These are phyloP conservation scores for Elsinoe fawcettii DNA, from an alignment of 2,329 filamentous ascomycete species.

Conservation along the genomic window DNA sequence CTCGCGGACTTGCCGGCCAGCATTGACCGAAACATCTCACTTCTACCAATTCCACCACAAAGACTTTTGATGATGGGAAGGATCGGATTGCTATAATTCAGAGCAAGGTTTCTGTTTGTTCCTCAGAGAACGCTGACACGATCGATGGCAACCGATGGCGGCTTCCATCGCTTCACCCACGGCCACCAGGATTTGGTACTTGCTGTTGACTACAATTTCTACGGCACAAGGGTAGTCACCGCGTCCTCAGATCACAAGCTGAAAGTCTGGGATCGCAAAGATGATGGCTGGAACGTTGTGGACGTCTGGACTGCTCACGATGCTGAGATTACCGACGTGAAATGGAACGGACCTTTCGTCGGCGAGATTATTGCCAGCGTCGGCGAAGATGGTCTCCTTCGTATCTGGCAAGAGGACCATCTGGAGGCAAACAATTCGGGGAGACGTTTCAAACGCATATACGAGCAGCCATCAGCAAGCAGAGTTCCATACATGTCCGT, in stretches of 20 bases:
- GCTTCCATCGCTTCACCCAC: slow-evolving; percentile 56
- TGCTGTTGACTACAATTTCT: slow-evolving; percentile 82
- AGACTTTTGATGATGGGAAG: background rate
- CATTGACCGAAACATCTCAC: background rate
- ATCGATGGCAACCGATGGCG: slow-evolving; percentile 1
- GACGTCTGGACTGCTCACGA: slow-evolving; percentile 89
- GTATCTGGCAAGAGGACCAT: slow-evolving; percentile 87
- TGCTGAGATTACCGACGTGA: slow-evolving; percentile 83
- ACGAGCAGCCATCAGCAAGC: slow-evolving; percentile 57
- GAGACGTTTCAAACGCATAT: slow-evolving; percentile 68
- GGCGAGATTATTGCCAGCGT: slow-evolving; percentile 85
- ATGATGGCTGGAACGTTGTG: slow-evolving; percentile 68
- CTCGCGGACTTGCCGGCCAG: background rate
- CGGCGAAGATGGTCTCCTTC: slow-evolving; percentile 81
- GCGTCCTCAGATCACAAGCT: slow-evolving; percentile 89
- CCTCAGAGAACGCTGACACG: background rate
- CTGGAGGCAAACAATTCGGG: slow-evolving; percentile 66
- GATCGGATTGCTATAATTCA: background rate
- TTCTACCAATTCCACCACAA: background rate
- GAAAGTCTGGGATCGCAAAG: slow-evolving; percentile 80
- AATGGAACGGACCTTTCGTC: slow-evolving; percentile 87
- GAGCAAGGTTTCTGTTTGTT: background rate
- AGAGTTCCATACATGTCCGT: slow-evolving; percentile 67
- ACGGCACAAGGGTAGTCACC: slow-evolving; percentile 84
- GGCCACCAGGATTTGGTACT: slow-evolving; percentile 75